A percentile compares a stretch with the other conserved stretches of the same genome.
phyloP scores from a whole-genome alignment of 352 stramenopile species.

The Pythium rishiriense region DNA sequence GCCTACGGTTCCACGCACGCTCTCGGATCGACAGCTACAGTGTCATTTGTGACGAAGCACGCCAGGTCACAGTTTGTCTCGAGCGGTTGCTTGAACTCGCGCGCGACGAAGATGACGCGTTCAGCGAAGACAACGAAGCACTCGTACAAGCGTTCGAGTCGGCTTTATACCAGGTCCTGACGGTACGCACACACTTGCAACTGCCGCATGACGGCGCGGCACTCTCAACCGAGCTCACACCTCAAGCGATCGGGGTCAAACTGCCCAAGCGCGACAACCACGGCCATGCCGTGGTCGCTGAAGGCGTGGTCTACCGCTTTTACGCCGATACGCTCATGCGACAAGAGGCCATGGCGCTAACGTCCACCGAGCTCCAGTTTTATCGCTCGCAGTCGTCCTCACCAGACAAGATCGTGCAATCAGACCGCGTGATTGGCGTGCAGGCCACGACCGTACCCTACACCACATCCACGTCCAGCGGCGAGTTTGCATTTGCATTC shows the following conservation, averaged over 20 bases:
- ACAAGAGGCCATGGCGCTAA: constrained; percentile 79
- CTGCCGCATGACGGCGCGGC: constrained; percentile 29
- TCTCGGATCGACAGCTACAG: constrained; percentile 77
- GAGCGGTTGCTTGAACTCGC: constrained; percentile 38
- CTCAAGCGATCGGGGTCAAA: constrained; percentile 63
- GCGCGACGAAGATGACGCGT: constrained; percentile 11
- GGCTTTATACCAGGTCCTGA: constrained; percentile 62
- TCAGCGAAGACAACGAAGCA: constrained; percentile 34
- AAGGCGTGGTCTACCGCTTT: constrained; percentile 77
- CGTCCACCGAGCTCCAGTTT: constrained; percentile 51
- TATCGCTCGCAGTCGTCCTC: constrained; percentile 66
- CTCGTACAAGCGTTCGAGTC: constrained; percentile 34
- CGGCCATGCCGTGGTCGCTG: constrained; percentile 51
- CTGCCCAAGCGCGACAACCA: constrained; percentile 60
- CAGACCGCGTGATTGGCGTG: constrained; percentile 51
- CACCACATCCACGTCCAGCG: background rate
- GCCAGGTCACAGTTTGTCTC: constrained; percentile 31
- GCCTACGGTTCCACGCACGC: constrained; percentile 65
- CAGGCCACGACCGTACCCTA: constrained; percentile 38
- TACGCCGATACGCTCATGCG: constrained; percentile 55
- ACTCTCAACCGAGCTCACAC: constrained; percentile 27
- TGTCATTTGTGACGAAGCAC: constrained; percentile 57
- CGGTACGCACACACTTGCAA: constrained; percentile 49
- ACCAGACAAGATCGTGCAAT: constrained; percentile 51
- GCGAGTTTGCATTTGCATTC: constrained; percentile 48